A percentile compares a stretch with the other conserved stretches of the same genome.
phyloP scores from a whole-genome alignment of 495 filamentous ascomycete genomes.

The Collariella sp. region DNA sequence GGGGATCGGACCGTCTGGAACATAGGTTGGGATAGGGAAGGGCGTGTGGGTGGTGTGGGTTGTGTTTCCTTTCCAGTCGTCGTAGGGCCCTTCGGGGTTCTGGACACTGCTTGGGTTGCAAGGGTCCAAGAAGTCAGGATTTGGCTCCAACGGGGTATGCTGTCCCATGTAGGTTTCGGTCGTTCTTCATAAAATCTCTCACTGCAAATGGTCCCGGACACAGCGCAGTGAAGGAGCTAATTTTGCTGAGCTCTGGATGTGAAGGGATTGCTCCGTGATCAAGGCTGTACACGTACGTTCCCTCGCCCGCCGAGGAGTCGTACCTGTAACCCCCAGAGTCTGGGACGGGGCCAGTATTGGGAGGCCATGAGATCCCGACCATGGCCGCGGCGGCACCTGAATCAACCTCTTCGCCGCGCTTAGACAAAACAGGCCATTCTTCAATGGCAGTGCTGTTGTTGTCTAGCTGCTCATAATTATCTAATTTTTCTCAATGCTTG shows the following conservation, averaged over 20 bases:
- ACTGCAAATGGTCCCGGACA: background rate
- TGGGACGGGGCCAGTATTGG: background rate
- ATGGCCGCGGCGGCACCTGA: background rate
- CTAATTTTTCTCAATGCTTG: background rate
- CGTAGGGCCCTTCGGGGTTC: background rate
- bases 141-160: background rate
- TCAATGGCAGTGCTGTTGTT: background rate
- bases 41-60: background rate
- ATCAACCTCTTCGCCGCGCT: background rate
- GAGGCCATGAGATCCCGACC: background rate
- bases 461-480: background rate
- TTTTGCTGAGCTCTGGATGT: background rate
- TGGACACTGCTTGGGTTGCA: constrained; percentile 5
- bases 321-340: background rate
- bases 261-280: background rate
- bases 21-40: too few relatives aligned
- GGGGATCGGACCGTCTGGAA: too few relatives aligned
- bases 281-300: background rate
- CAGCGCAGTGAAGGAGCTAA: background rate
- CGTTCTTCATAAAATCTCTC: background rate
- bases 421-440: background rate
- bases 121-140: constrained; percentile 6
- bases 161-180: background rate
- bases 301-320: background rate
- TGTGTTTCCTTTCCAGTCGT: background rate